These are phyloP conservation scores for Talaromyces piceae DNA, from an alignment of 2,329 filamentous ascomycete species.

Conservation along the genomic window DNA sequence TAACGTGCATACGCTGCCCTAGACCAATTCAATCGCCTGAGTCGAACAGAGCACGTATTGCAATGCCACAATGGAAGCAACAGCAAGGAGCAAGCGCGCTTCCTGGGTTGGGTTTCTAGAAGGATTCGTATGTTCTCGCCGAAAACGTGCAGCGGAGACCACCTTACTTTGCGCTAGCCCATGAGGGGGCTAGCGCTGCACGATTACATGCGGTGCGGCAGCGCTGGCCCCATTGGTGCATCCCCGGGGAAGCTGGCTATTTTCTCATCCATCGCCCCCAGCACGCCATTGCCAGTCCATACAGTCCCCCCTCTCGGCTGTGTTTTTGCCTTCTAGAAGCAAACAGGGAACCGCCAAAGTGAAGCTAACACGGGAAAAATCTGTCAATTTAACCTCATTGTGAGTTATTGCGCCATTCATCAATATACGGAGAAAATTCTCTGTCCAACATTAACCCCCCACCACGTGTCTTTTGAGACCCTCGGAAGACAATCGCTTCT, in stretches of 20 bases:
- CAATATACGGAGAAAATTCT: neutral
- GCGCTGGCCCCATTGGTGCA: neutral
- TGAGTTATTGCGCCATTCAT: neutral
- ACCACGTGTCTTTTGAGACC: too few species aligned
- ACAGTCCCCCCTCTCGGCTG: neutral
- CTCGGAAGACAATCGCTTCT: neutral
- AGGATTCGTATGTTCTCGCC: neutral
- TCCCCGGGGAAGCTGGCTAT: neutral
- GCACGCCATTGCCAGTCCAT: slow-evolving; percentile 12
- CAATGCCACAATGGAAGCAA: too few species aligned
- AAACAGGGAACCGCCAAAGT: neutral
- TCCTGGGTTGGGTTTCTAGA: neutral
- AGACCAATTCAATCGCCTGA: too few species aligned
- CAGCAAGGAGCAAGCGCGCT: neutral
- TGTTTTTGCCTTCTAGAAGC: neutral
- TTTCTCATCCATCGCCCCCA: neutral
- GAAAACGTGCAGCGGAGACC: neutral
- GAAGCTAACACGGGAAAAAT: neutral
- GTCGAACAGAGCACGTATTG: too few species aligned
- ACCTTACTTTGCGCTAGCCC: neutral
- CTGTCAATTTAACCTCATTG: neutral
- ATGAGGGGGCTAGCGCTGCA: neutral
- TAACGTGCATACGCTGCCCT: too few species aligned
- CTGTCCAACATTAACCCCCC: neutral
- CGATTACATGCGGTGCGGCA: neutral